Percentiles rank a stretch among this genome's conserved stretches.
Evolutionary conservation across 2,329 filamentous ascomycete species (phyloP).

Genomic region (Fusarium nurragi): DNA sequence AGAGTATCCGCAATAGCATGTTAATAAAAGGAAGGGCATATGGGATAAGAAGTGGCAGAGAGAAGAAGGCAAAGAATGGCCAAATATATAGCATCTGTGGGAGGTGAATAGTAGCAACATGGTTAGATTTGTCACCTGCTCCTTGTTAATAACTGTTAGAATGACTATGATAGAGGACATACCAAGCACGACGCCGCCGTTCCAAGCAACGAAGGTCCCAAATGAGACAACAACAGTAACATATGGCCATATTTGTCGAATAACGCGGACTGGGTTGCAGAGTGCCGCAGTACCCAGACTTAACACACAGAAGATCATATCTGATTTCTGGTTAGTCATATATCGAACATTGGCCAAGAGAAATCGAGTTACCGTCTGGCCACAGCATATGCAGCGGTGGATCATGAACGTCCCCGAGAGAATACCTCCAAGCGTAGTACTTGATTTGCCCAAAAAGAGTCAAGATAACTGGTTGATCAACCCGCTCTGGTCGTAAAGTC

Average conservation of each 20-base stretch:
- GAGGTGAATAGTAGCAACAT: constrained; percentile 87
- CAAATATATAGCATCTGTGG: constrained; percentile 96
- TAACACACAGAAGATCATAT: constrained; percentile 65
- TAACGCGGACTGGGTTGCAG: constrained; percentile 57
- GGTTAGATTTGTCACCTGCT: constrained; percentile 90
- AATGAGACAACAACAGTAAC: constrained; percentile 74
- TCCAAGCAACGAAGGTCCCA: constrained; percentile 80
- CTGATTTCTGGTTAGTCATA: constrained; percentile 48
- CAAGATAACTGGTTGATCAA: constrained; percentile 45
- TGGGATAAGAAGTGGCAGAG: constrained; percentile 76
- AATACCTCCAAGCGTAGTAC: constrained; percentile 56
- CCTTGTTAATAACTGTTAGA: constrained; percentile 38
- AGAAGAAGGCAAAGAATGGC: constrained; percentile 91
- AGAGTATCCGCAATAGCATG: constrained; percentile 1
- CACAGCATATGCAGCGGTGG: constrained; percentile 57
- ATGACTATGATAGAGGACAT: constrained; percentile 36
- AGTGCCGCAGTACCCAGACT: constrained; percentile 71
- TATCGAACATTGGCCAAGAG: background rate
- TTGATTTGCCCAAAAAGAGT: constrained; percentile 50
- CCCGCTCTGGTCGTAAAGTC: constrained; percentile 49
- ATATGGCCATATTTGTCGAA: constrained; percentile 65
- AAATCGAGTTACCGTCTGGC: constrained; percentile 58
- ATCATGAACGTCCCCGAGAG: constrained; percentile 65
- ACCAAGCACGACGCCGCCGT: constrained; percentile 92
- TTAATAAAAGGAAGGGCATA: constrained; percentile 52